Base-by-base conservation (phyloP, 2,329 filamentous ascomycete genomes). In the Botrytis aclada region DNA sequence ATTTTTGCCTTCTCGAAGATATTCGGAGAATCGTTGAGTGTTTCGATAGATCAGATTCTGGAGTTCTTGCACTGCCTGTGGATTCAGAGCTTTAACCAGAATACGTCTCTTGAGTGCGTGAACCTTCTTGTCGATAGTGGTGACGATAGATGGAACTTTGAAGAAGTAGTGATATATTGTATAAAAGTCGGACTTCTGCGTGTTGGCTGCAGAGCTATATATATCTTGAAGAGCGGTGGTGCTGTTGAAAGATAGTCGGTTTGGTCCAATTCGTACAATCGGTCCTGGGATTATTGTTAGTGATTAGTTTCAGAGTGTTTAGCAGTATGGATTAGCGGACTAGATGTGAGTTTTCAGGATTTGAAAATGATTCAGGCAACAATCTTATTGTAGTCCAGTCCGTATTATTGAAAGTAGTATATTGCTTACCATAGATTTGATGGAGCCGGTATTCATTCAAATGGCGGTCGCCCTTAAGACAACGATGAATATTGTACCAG, bases 381-480 rank as follows among this genome's bases (percentile, higher is more conserved):
- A n/a, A 51, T 12, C 47, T 51, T n/a, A 14, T 51, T 51, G 25
- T 12, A 16, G 25, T n/a, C 25, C 47, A n/a, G 25, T 51, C 47
- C 47, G 47, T 51, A 14, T 51, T 16, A 51, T n/a, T 51, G 47
- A 51, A 51, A 51, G 22, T 54, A 14, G 5, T 16, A 8, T 54
- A n/a, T 54, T 54, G 25, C 81, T 74, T 81, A 85, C 92, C 92
- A 78, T 97, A 94, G 79, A 87, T 86, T 77, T 90, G 84, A 81
- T 97, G 93, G 77, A 91, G 85, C 43, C 87, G 85, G 84, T 90
- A 90, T 78, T 94, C 90, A 54, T n/a, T 54, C 14, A 54, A 54
- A 54, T 54, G 47, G 16, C 47, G 47, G 47, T 54, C 25, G 47
- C 47, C 47, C 47, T n/a, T n/a, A 5, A 54, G 47, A n/a, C 47